phyloP scores from a whole-genome alignment of 352 stramenopile species.

The Bremia lactucae region DNA sequence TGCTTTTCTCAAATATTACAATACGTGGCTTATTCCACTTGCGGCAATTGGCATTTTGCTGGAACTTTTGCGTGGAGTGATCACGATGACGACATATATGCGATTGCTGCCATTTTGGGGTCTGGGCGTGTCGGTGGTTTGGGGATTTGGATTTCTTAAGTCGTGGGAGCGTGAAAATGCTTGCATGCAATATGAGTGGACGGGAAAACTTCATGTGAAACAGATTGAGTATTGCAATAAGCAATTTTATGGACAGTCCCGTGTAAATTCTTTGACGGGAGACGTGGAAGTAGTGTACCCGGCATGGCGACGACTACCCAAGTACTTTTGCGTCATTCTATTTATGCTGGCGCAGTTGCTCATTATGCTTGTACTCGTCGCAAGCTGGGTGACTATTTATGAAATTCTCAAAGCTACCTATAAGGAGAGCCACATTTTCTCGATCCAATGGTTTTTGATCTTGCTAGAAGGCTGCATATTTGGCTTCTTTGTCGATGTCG shows the following conservation, averaged over 20 bases:
- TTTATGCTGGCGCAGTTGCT: constrained; percentile 78
- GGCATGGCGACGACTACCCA: constrained; percentile 54
- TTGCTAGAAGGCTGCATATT: constrained; percentile 75
- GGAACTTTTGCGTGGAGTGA: constrained; percentile 35
- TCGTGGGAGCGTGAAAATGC: constrained; percentile 73
- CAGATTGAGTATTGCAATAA: constrained; percentile 83
- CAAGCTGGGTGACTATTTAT: constrained; percentile 81
- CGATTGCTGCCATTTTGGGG: constrained; percentile 73
- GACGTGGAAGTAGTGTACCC: constrained; percentile 60
- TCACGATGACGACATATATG: constrained; percentile 67
- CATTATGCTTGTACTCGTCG: constrained; percentile 84
- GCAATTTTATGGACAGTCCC: constrained; percentile 51
- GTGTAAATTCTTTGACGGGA: constrained; percentile 66
- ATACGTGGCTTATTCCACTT: constrained; percentile 59
- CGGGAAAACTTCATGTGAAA: constrained; percentile 67
- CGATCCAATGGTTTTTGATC: constrained; percentile 77
- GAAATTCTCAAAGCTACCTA: constrained; percentile 82
- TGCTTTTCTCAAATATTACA: constrained; percentile 80
- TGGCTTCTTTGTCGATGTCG: constrained; percentile 80
- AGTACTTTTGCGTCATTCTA: constrained; percentile 62
- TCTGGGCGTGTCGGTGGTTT: constrained; percentile 66
- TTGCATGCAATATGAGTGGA: constrained; percentile 74
- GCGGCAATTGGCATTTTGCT: constrained; percentile 54
- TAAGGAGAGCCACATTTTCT: constrained; percentile 64
- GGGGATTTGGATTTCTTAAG: constrained; percentile 78